Percentiles rank a stretch among this genome's conserved stretches.
Evolutionary conservation across 495 filamentous ascomycete genomes (phyloP).

Genomic region (Amniculicola lignicola): DNA sequence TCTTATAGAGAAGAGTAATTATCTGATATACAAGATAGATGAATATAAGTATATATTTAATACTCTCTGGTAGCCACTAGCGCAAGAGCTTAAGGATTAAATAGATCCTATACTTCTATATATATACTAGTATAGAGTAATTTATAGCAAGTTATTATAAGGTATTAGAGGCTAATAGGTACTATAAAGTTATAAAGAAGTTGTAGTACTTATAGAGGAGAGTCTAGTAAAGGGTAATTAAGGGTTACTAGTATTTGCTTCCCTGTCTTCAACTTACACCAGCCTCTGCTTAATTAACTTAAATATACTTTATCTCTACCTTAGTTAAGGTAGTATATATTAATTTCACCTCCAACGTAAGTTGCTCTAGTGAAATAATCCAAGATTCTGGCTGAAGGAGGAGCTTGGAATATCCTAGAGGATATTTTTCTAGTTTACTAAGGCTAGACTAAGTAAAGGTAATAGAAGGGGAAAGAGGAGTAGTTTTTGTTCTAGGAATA

Average conservation of each 20-base stretch:
- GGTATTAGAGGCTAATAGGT: constrained; percentile 61
- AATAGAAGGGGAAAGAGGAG: too few species aligned
- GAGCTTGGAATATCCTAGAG: too few species aligned
- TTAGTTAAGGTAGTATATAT: too few species aligned
- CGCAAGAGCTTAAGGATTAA: constrained; percentile 71
- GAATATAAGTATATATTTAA: constrained; percentile 78
- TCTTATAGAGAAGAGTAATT: constrained; percentile 74
- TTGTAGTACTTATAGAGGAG: constrained; percentile 47
- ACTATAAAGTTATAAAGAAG: constrained; percentile 65
- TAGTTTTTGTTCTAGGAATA: constrained; percentile 11
- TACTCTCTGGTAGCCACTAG: constrained; percentile 62
- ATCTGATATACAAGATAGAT: constrained; percentile 80
- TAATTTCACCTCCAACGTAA: too few species aligned
- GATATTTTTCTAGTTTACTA: too few species aligned
- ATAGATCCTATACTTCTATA: constrained; percentile 85
- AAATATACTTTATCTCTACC: too few species aligned
- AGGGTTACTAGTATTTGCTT: constrained; percentile 71
- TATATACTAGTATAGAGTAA: constrained; percentile 75
- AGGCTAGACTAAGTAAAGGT: too few species aligned
- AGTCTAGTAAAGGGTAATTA: constrained; percentile 69
- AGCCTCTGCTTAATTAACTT: too few species aligned
- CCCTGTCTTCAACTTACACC: too few species aligned
- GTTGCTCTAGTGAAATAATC: constrained; percentile 31
- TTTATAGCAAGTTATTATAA: constrained; percentile 60
- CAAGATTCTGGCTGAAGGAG: constrained; percentile 33